Evolutionary conservation across 176 grass and related monocot species (phyloP).

Genomic region (Phoenix roebelenii): DNA sequence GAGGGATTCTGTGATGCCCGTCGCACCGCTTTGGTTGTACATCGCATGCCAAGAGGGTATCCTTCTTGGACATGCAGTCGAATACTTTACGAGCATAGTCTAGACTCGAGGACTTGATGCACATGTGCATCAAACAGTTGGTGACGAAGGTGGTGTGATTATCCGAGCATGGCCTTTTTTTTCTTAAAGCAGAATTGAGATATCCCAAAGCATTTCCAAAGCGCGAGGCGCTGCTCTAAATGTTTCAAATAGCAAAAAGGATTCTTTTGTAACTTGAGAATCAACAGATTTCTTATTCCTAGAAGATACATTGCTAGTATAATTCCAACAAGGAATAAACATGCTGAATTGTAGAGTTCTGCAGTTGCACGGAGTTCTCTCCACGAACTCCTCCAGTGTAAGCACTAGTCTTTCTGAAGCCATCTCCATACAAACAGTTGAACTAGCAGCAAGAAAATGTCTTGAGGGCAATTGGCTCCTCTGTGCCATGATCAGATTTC

Average conservation of each 20-base stretch:
- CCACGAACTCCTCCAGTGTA: slow-evolving; percentile 57
- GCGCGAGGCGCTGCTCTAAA: slow-evolving; percentile 62
- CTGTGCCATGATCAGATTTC: slow-evolving; percentile 83
- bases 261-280: slow-evolving; percentile 5
- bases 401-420: slow-evolving; percentile 37
- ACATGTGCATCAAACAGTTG: slow-evolving; percentile 77
- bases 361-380: slow-evolving; percentile 63
- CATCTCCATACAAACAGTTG: slow-evolving; percentile 44
- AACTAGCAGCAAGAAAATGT: slow-evolving; percentile 72
- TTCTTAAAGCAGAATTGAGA: slow-evolving; percentile 23
- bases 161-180: slow-evolving; percentile 41
- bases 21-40: slow-evolving; percentile 22
- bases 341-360: slow-evolving; percentile 55
- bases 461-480: slow-evolving; percentile 59
- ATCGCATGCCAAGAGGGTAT: slow-evolving; percentile 60
- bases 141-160: slow-evolving; percentile 41
- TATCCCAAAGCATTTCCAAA: slow-evolving; percentile 34
- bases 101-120: slow-evolving; percentile 28
- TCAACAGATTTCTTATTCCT: slow-evolving; percentile 1
- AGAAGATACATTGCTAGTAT: not conserved
- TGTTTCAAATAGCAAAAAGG: slow-evolving; percentile 61
- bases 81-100: slow-evolving; percentile 38
- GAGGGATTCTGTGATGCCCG: slow-evolving; percentile 12
- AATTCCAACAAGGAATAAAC: slow-evolving; percentile 44
- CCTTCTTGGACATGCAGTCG: slow-evolving; percentile 35